Conservation (phyloP, 2,329 filamentous ascomycete genomes). For the Neopestalotiopsis sp. region DNA sequence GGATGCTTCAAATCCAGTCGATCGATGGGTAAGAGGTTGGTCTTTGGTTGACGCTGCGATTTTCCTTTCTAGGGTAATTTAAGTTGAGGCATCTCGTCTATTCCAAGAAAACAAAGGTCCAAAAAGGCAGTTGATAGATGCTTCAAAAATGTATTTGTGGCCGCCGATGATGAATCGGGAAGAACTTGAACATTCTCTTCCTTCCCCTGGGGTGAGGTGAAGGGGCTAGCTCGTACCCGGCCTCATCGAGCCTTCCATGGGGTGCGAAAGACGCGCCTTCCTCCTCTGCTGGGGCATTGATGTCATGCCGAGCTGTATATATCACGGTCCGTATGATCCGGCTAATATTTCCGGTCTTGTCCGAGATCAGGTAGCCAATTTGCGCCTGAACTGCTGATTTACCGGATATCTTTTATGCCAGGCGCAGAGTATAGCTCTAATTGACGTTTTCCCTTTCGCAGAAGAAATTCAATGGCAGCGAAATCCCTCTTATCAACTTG, state of each 20-base stretch:
- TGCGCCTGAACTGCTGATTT: neutral
- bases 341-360: neutral
- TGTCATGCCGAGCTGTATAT: neutral
- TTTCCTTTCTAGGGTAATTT: constrained; percentile 51
- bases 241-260: neutral
- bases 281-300: neutral
- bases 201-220: neutral
- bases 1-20: constrained; percentile 29
- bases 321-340: neutral
- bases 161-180: constrained; percentile 1
- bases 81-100: constrained; percentile 49
- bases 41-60: constrained; percentile 43
- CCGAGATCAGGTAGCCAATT: neutral
- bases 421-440: constrained; percentile 82
- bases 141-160: constrained; percentile 29
- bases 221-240: neutral
- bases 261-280: neutral
- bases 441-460: constrained; percentile 82
- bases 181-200: constrained; percentile 4
- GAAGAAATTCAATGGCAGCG: constrained; percentile 80
- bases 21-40: constrained; percentile 34
- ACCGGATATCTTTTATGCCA: constrained; percentile 77
- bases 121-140: constrained; percentile 37
- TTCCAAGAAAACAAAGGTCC: constrained; percentile 41
- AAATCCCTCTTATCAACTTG: constrained; percentile 84